Base-by-base conservation (phyloP, 257 asterid genomes). In the Scutellaria baicalensis region DNA sequence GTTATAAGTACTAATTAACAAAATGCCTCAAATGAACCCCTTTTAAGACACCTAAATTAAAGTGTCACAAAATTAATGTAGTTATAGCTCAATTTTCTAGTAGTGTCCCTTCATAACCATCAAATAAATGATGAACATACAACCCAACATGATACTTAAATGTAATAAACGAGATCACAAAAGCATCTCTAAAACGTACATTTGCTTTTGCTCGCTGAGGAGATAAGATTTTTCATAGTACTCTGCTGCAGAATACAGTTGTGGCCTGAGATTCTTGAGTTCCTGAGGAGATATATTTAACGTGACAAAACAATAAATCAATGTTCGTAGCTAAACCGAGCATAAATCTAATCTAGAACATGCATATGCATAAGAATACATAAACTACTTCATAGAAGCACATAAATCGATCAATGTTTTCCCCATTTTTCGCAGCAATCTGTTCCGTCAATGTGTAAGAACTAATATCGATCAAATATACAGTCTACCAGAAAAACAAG, bases 201-300 rank as follows among this genome's bases (percentile, higher is more conserved):
- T 83, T 81, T 91, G 94, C 77, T 93, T 93, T 80, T 91, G 90
- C 73, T 89, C 98, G 36, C 95, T 93, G 50, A 82, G 86, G 65
- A 84, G 84, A 67, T 90, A 90, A 2, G 98, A 93, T 83, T 88
- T 93, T 45, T 93, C 97, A 79, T 96, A 93, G 74, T 93, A 90
- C 49, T 93, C 96, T 12, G 98, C 98, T 42, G 97, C 98, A 66
- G 96, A 88, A 80, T 93, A 87, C 47, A 93, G 95, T 75, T 93
- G 97, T 49, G 98, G 96, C 81, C 95, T 84, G 59, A 90, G 87
- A 82, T 87, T 90, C 80, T 93, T 93, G 77, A 93, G 96, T 76
- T 93, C 98, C 98, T 93, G 66, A 49, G 56, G 47, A 76, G 70
- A 74, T 51, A 79, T 72, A n/a, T n/a, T n/a, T n/a, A 67, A 42